Evolutionary conservation across 345 rosid genomes (phyloP), one percentile per base, ranked within the genome.

Genomic region (Litchi chinensis): DNA sequence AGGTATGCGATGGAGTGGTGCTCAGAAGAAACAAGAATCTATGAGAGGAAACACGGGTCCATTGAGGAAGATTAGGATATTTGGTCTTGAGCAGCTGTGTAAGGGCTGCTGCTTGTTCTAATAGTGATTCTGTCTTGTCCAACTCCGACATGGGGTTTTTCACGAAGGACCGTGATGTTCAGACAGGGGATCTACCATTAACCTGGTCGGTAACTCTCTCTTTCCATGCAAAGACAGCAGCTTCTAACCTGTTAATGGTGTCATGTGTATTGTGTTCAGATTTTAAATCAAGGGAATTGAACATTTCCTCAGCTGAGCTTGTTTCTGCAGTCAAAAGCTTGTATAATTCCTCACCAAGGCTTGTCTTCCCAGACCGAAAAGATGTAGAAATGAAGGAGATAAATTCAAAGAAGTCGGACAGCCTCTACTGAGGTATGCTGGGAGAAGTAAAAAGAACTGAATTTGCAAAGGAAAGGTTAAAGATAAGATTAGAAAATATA

Each of bases 261-360:
- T 91, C 97, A 0, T 93, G 91, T 1, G 87, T 93, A 77, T 69
- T 12, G 79, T 92, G 90, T 81, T 96, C 97, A 0, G 97, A 89
- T 80, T 87, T 82, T 66, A 96, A 73, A 79, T 84, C 75, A 71
- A 96, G 88, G 75, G 86, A 81, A 64, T 71, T 67, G n/a, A 90
- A 75, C 77, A 89, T 88, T 68, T 90, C 94, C 74, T 82, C 94
- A 1, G 87, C 74, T 28, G 91, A 80, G 77, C 75, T 72, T 5
- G 87, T 75, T 59, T 89, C 92, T 18, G 73, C 77, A 24, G 77
- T 80, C 87, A 96, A 86, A 84, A 85, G 80, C 82, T 79, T 90
- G 88, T 87, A 87, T 57, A 96, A 84, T 64, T 88, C 97, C 57
- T 93, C 97, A n/a, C 99, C 90, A 8, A 95, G 92, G 79, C 86